Conservation (phyloP, 23 red algal genomes). For the Gracilariopsis chorda region DNA sequence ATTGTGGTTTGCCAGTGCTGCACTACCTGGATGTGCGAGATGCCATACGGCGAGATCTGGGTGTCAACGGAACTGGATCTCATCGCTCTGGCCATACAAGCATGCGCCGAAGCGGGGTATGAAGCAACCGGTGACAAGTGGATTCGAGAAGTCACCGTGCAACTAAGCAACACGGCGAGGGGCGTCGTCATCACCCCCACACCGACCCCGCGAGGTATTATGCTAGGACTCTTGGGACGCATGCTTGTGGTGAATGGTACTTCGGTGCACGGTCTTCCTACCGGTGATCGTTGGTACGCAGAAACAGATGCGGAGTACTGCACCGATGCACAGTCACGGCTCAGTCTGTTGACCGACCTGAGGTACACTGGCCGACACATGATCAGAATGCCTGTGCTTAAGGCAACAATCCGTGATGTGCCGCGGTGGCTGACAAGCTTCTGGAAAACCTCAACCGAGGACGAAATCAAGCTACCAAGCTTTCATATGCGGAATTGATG, state of each 20-base stretch:
- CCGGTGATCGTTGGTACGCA: not conserved
- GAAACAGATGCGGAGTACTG: not conserved
- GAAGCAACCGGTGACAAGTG: slow-evolving; percentile 14
- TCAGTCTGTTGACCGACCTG: not conserved
- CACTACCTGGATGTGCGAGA: not conserved
- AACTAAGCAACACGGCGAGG: not conserved
- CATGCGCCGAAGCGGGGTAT: not conserved
- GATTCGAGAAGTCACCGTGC: slow-evolving; percentile 29
- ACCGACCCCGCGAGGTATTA: not conserved
- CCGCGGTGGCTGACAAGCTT: not conserved
- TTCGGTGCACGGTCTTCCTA: not conserved
- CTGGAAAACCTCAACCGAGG: not conserved
- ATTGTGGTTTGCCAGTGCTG: not conserved
- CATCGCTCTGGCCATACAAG: slow-evolving; percentile 2
- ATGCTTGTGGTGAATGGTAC: not conserved
- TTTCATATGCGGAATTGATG: not conserved
- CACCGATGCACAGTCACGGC: not conserved
- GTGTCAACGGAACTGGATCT: not conserved
- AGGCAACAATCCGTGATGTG: not conserved
- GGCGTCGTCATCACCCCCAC: not conserved
- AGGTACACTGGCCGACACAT: not conserved
- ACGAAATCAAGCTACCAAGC: not conserved
- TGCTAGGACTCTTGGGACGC: not conserved
- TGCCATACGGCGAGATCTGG: not conserved
- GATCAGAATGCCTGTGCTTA: slow-evolving; percentile 1